phyloP scores from a whole-genome alignment of 2,329 filamentous ascomycete genomes.

The Dactylella cylindrospora region DNA sequence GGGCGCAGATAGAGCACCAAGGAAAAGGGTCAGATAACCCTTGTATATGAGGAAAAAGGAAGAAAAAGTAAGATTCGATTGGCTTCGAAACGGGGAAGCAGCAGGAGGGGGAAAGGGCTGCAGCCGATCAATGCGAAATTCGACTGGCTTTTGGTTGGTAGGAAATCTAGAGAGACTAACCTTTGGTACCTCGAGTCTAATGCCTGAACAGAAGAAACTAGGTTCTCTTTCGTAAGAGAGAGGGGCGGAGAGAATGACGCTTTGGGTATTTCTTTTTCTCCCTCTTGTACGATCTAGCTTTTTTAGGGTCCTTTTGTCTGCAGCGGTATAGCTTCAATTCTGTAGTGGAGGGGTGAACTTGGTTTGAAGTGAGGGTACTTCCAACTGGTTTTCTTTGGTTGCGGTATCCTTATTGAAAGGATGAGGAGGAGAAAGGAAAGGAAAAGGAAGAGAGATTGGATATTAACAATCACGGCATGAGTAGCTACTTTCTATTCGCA shows the following conservation, averaged over 20 bases:
- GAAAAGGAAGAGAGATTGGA: background rate
- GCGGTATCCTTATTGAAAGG: constrained; percentile 2
- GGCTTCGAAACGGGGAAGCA: constrained; percentile 1
- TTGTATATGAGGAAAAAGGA: too few relatives aligned
- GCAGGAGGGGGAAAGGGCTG: constrained; percentile 1
- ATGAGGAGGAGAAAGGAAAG: background rate
- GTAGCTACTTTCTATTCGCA: background rate
- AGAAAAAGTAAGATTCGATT: constrained; percentile 13
- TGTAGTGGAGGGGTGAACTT: background rate
- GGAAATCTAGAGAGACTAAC: constrained; percentile 3
- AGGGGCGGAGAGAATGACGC: constrained; percentile 15
- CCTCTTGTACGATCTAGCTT: constrained; percentile 1
- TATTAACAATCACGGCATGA: background rate
- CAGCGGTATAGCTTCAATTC: constrained; percentile 1
- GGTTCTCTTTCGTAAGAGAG: constrained; percentile 4
- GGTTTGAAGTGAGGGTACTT: constrained; percentile 7
- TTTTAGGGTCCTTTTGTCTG: background rate
- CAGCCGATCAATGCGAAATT: constrained; percentile 8
- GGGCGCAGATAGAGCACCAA: constrained; percentile 5
- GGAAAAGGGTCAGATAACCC: constrained; percentile 15
- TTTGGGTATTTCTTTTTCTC: constrained; percentile 10
- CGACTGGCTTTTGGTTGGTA: constrained; percentile 1
- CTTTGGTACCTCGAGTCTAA: background rate
- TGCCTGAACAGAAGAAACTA: background rate
- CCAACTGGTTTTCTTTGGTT: background rate